These are phyloP conservation scores for Pseudonitzschia delicatissima DNA, from an alignment of 108 stramenopile species.

Conservation along the genomic window DNA sequence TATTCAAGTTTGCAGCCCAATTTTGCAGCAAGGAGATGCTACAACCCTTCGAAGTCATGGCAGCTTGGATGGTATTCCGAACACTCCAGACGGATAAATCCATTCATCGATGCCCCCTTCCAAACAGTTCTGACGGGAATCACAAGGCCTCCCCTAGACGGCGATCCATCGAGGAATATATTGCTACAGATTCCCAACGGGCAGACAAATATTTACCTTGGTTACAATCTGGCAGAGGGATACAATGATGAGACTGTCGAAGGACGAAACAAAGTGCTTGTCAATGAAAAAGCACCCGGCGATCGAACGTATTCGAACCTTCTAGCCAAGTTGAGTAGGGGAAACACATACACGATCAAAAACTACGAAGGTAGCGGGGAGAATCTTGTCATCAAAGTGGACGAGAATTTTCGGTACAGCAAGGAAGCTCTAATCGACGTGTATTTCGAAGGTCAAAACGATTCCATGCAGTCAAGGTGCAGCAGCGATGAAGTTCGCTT, in stretches of 20 bases:
- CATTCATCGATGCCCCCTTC: neutral
- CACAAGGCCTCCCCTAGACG: neutral
- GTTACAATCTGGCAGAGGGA: constrained; percentile 11
- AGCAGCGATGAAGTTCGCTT: neutral
- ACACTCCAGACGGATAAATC: neutral
- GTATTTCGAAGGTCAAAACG: neutral
- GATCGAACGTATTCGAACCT: neutral
- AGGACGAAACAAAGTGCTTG: constrained; percentile 12
- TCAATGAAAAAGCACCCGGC: neutral
- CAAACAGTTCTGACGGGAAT: neutral
- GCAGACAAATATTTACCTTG: constrained; percentile 11
- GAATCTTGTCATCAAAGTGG: constrained; percentile 1
- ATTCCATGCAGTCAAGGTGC: neutral
- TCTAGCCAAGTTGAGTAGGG: constrained; percentile 34
- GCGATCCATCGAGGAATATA: neutral
- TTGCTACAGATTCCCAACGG: neutral
- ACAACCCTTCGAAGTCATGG: constrained; percentile 53
- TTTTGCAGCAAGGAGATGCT: constrained; percentile 47
- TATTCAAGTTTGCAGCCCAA: constrained; percentile 37
- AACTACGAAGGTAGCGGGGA: constrained; percentile 19
- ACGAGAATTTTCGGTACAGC: neutral
- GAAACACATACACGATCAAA: constrained; percentile 16
- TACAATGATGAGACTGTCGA: constrained; percentile 23
- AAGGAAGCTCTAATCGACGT: neutral
- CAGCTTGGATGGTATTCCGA: constrained; percentile 50